These are phyloP conservation scores for Venturiaceae sp. DNA, from an alignment of 2,329 filamentous ascomycete genomes.

Conservation along the genomic window DNA sequence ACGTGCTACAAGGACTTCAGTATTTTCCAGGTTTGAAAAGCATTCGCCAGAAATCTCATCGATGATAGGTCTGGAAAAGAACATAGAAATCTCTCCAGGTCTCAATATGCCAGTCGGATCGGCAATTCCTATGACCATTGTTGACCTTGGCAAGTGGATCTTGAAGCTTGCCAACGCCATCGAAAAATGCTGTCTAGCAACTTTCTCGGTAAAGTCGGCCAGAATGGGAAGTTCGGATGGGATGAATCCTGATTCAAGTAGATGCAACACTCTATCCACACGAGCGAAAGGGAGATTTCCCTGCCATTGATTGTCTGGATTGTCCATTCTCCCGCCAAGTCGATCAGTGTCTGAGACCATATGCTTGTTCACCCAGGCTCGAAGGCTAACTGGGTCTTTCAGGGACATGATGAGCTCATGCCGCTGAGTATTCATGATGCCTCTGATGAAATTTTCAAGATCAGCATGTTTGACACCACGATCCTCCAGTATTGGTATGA, in stretches of 20 bases:
- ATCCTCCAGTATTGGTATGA: slow-evolving; percentile 58
- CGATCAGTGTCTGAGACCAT: slow-evolving; percentile 13
- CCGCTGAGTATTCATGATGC: slow-evolving; percentile 43
- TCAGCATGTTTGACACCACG: slow-evolving; percentile 37
- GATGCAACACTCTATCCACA: slow-evolving; percentile 5
- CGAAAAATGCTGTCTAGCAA: slow-evolving; percentile 42
- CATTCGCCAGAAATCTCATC: neutral
- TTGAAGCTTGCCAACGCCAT: slow-evolving; percentile 45
- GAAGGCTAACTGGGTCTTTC: slow-evolving; percentile 38
- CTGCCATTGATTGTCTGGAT: neutral
- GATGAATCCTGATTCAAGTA: slow-evolving; percentile 44
- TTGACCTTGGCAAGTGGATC: slow-evolving; percentile 51
- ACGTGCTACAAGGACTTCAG: slow-evolving; percentile 57
- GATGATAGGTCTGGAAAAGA: slow-evolving; percentile 52
- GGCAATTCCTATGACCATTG: slow-evolving; percentile 56
- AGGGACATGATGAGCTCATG: slow-evolving; percentile 43
- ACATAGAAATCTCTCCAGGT: slow-evolving; percentile 58
- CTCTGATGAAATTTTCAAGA: slow-evolving; percentile 35
- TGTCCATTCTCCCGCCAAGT: slow-evolving; percentile 12
- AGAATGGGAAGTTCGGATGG: slow-evolving; percentile 39
- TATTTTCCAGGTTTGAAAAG: slow-evolving; percentile 24
- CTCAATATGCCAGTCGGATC: slow-evolving; percentile 54
- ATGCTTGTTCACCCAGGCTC: slow-evolving; percentile 41
- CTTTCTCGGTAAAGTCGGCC: slow-evolving; percentile 15
- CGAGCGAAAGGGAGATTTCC: neutral